These are phyloP conservation scores for Luzula sylvatica DNA, from an alignment of 176 grass and related monocot species.

Conservation along the genomic window DNA sequence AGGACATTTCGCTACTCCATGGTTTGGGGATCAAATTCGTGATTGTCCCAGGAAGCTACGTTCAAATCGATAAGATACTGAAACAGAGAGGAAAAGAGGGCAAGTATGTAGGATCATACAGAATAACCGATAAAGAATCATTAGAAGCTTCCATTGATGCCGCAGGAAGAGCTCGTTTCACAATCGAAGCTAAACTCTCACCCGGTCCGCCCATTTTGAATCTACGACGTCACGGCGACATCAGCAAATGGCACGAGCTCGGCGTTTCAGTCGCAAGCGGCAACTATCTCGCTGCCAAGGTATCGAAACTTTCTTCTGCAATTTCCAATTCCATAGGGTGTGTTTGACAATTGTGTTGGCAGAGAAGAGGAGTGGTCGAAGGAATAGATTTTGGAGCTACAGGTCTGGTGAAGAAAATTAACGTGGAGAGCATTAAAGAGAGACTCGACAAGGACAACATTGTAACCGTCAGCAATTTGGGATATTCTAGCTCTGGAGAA, in stretches of 20 bases:
- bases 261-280: slow-evolving; percentile 78
- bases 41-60: slow-evolving; percentile 86
- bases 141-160: slow-evolving; percentile 86
- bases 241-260: slow-evolving; percentile 77
- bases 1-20: slow-evolving; percentile 97
- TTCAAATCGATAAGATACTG: slow-evolving; percentile 88
- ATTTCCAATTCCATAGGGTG: too few relatives aligned
- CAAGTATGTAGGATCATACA: slow-evolving; percentile 71
- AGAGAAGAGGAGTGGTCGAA: slow-evolving; percentile 45
- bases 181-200: slow-evolving; percentile 92
- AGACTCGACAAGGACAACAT: slow-evolving; percentile 40
- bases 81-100: slow-evolving; percentile 75
- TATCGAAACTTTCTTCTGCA: slow-evolving; percentile 10
- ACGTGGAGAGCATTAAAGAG: slow-evolving; percentile 37
- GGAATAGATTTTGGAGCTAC: slow-evolving; percentile 41
- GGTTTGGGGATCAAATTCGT: slow-evolving; percentile 95
- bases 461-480: slow-evolving; percentile 41
- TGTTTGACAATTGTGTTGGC: neutral
- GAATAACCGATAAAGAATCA: slow-evolving; percentile 79
- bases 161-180: slow-evolving; percentile 64
- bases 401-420: slow-evolving; percentile 45
- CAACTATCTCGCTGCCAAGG: slow-evolving; percentile 97
- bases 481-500: slow-evolving; percentile 45
- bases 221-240: slow-evolving; percentile 88
- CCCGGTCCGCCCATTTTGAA: slow-evolving; percentile 90